phyloP scores from a whole-genome alignment of 352 stramenopile genomes.

The Phytophthora sojae region DNA sequence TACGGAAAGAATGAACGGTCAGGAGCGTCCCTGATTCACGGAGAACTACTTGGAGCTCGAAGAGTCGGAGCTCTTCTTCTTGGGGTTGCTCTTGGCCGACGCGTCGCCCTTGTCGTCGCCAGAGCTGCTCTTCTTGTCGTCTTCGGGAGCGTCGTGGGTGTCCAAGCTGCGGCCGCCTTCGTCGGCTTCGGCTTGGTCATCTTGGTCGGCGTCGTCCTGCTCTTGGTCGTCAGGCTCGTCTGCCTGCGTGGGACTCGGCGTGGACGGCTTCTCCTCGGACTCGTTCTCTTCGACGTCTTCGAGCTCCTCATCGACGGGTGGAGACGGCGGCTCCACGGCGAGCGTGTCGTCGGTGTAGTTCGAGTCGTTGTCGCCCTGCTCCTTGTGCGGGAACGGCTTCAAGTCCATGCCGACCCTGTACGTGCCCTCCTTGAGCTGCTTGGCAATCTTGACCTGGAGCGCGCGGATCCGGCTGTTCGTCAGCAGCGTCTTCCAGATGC shows the following conservation, averaged over 20 bases:
- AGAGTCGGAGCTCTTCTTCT: too few relatives aligned
- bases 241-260: too few relatives aligned
- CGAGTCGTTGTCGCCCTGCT: neutral
- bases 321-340: too few relatives aligned
- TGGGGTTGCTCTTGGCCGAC: too few relatives aligned
- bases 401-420: neutral
- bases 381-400: neutral
- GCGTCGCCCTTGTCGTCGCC: neutral
- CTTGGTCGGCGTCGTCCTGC: neutral
- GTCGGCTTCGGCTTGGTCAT: neutral
- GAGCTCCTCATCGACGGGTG: neutral
- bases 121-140: neutral
- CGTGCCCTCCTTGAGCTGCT: neutral
- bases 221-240: neutral
- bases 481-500: neutral
- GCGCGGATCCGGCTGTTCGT: neutral
- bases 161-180: neutral
- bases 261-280: neutral
- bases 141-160: too few relatives aligned
- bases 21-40: too few relatives aligned
- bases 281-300: neutral
- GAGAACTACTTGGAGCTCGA: too few relatives aligned
- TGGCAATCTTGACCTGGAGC: neutral
- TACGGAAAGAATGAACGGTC: too few relatives aligned
- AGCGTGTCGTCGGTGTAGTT: neutral